A percentile compares a stretch with the other conserved stretches of the same genome.
phyloP scores from a whole-genome alignment of 306 rosid genomes.

The Acmispon strigosus region DNA sequence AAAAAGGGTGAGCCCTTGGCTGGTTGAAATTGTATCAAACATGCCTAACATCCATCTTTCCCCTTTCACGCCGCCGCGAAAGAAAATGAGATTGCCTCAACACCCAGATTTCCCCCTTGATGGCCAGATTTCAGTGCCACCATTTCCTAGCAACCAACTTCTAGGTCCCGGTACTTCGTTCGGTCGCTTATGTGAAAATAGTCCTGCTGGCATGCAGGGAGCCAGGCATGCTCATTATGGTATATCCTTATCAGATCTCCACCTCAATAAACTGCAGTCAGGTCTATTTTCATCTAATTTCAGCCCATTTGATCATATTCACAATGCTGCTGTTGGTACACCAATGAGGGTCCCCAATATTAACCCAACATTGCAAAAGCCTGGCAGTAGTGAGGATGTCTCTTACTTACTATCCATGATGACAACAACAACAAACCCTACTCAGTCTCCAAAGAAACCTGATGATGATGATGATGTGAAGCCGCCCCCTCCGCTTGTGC shows the following conservation, averaged over 20 bases:
- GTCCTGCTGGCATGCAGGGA: slow-evolving; percentile 99
- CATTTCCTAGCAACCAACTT: slow-evolving; percentile 39
- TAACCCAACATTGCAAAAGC: slow-evolving; percentile 28
- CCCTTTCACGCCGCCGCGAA: slow-evolving; percentile 59
- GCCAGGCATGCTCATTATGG: slow-evolving; percentile 90
- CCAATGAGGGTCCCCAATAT: slow-evolving; percentile 26
- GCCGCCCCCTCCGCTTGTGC: slow-evolving; percentile 50
- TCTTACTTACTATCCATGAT: slow-evolving; percentile 56
- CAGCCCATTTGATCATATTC: slow-evolving; percentile 31
- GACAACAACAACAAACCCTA: slow-evolving; percentile 17
- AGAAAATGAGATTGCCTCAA: slow-evolving; percentile 60
- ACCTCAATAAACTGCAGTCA: slow-evolving; percentile 53
- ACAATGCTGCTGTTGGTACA: slow-evolving; percentile 13
- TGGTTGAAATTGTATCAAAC: slow-evolving; percentile 64
- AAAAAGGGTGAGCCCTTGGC: slow-evolving; percentile 83
- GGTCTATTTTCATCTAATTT: slow-evolving; percentile 39
- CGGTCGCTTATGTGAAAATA: slow-evolving; percentile 44
- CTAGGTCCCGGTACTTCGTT: slow-evolving; percentile 43
- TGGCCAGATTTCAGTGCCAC: slow-evolving; percentile 41
- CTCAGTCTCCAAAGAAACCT: slow-evolving; percentile 38
- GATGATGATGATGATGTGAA: slow-evolving; percentile 33
- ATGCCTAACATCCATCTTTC: slow-evolving; percentile 64
- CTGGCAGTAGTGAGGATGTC: slow-evolving; percentile 38
- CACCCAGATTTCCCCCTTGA: slow-evolving; percentile 46
- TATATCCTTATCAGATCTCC: slow-evolving; percentile 49